These are phyloP conservation scores for Colletotrichum tropicale DNA, from an alignment of 2,329 filamentous ascomycete genomes.

Conservation along the genomic window DNA sequence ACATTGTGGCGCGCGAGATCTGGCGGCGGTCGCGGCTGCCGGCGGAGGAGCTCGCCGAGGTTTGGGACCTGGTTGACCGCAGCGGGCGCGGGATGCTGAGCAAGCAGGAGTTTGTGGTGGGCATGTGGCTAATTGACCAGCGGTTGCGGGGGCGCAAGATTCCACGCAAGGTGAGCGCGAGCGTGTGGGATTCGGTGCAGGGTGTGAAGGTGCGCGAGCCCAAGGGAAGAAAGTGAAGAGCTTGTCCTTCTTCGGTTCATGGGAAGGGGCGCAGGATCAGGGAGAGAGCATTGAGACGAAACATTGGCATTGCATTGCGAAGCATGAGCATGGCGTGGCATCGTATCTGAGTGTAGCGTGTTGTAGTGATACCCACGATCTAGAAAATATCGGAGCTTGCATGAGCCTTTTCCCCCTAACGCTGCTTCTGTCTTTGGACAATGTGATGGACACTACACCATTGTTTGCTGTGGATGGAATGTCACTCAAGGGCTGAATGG, in stretches of 20 bases:
- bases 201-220: slow-evolving; percentile 45
- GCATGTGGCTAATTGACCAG: slow-evolving; percentile 84
- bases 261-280: neutral
- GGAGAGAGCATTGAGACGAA: neutral
- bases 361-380: slow-evolving; percentile 10
- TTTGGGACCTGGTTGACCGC: slow-evolving; percentile 77
- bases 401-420: neutral
- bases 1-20: slow-evolving; percentile 75
- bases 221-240: slow-evolving; percentile 25
- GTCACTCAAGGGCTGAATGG: neutral
- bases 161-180: slow-evolving; percentile 71
- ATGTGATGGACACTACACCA: too few relatives aligned
- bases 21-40: slow-evolving; percentile 75
- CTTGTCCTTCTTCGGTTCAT: neutral
- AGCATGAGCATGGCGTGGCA: slow-evolving; percentile 3
- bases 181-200: slow-evolving; percentile 75
- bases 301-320: neutral
- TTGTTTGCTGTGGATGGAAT: neutral
- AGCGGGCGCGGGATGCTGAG: slow-evolving; percentile 58
- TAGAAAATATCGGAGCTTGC: neutral
- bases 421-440: neutral
- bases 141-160: slow-evolving; percentile 80
- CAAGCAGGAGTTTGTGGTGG: slow-evolving; percentile 79
- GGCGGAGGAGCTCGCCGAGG: slow-evolving; percentile 70
- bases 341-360: neutral